Evolutionary conservation across 352 stramenopile species (phyloP), one percentile per base, ranked within the genome.

Genomic region (Globisporangium uncinulatum): DNA sequence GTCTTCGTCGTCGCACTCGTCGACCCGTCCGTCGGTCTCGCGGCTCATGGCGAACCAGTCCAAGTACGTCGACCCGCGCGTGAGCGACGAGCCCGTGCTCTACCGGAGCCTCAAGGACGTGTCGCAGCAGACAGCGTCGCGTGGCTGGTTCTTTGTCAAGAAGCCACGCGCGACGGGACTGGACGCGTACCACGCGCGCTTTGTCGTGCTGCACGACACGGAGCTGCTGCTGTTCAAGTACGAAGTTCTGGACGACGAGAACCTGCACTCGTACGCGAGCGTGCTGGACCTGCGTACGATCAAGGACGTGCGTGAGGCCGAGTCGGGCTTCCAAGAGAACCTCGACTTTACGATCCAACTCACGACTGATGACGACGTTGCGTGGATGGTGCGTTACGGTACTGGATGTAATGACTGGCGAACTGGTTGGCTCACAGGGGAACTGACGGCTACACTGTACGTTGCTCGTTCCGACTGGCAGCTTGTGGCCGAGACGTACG

Each of bases 91-190:
- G 0, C 76, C 78, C 1, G 70, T 70, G 3, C 47, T 94, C 20
- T 87, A 81, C 51, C 83, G 78, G 21, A 90, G 79, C 54, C 50
- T 94, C 17, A 94, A 91, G 54, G 83, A 93, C 55, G 80, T 90
- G 10, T 84, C 75, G 20, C 54, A 71, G 10, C 86, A 87, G 51
- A 78, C 73, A 0, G 81, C 77, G 9, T 80, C 72, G 6, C 74
- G 80, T 50, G 83, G 86, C 7, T 95, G 86, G 86, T 94, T 95
- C 43, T 91, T 91, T 47, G 71, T 94, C 2, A 92, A 91, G 59
- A 83, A 86, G 19, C 82, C 86, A 11, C 69, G 71, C 0, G 73
- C 70, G n/a, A 62, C 72, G 0, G 86, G 86, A 6, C 66, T 89
- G 54, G 70, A 83, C 54, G 84, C 82, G 14, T 95, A 95, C 41